Percentiles rank a stretch among this genome's conserved stretches.
Conservation (phyloP, 352 stramenopile species). For the Pythium phragmitis region DNA sequence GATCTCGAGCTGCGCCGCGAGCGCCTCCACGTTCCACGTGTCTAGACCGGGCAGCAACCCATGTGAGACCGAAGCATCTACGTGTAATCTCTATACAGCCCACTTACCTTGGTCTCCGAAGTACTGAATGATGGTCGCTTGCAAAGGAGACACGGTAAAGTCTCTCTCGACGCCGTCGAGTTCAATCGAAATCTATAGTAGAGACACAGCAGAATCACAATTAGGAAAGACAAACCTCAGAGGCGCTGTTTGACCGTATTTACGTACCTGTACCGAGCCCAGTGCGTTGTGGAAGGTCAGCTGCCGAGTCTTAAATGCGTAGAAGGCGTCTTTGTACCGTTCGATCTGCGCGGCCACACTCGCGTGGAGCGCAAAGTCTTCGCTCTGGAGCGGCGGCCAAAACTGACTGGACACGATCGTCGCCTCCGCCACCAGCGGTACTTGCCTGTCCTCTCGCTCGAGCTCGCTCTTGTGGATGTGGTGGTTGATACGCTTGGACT, state of each 20-base stretch:
- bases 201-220: neutral
- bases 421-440: conserved; percentile 63
- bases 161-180: conserved; percentile 75
- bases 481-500: conserved; percentile 93
- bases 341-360: conserved; percentile 78
- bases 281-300: conserved; percentile 94
- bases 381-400: conserved; percentile 94
- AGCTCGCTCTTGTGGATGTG: conserved; percentile 76
- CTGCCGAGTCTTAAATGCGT: conserved; percentile 91
- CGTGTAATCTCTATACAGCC: no score
- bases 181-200: conserved; percentile 80
- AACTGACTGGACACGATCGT: conserved; percentile 97
- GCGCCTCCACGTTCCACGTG: conserved; percentile 60
- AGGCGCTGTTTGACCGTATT: no score
- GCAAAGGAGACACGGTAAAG: conserved; percentile 91
- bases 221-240: no score
- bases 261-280: conserved; percentile 87
- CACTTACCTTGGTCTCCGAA: conserved; percentile 90
- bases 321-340: conserved; percentile 90
- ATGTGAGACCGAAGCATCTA: no score
- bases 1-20: conserved; percentile 62
- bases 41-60: conserved; percentile 13
- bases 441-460: neutral
- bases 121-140: conserved; percentile 94
- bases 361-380: conserved; percentile 91